Evolutionary conservation across 306 rosid species (phyloP), one percentile per base, ranked within the genome.

Genomic region (Cicer pinnatifidum): DNA sequence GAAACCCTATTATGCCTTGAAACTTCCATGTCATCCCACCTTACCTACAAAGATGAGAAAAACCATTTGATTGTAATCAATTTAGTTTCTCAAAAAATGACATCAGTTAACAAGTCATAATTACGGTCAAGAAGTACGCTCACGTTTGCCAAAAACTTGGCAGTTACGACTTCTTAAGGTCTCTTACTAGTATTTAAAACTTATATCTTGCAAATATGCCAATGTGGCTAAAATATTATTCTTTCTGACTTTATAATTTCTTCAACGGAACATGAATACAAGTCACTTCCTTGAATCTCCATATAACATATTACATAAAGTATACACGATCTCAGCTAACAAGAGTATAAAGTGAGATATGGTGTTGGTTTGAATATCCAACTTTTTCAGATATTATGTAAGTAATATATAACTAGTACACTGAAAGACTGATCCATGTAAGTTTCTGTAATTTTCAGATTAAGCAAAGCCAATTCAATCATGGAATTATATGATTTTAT

Each of bases 11-110:
- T 87, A 73, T 86, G 88, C 84, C 86, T 87, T 63, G 83, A 78
- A 16, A 82, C 75, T 75, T 94, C 93, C 1, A 83, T 54, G 80
- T 89, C 95, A 69, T 94, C 99, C 99, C 99, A 94, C 89, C 99
- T 87, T 11, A 91, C 97, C 99, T 94, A 79, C 72, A 81, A 80
- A 33, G 45, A 60, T 35, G 11, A 48, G 71, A 57, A 20, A 52
- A 2, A 66, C 69, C 13, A 48, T 72, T 48, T 5, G 7, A 74
- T 19, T 47, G 51, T 11, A 50, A 73, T 46, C 69, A 82, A 33
- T 28, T 11, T 73, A 44, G 35, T 11, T 62, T 6, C 7, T 50
- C 47, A 6, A 50, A 35, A 43, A 39, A 66, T 45, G 40, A 28
- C 53, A 28, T 10, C 58, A 11, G 20, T 10, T 11, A 12, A 20